Conservation (phyloP, 805 yeast species). For the Candida orba region DNA sequence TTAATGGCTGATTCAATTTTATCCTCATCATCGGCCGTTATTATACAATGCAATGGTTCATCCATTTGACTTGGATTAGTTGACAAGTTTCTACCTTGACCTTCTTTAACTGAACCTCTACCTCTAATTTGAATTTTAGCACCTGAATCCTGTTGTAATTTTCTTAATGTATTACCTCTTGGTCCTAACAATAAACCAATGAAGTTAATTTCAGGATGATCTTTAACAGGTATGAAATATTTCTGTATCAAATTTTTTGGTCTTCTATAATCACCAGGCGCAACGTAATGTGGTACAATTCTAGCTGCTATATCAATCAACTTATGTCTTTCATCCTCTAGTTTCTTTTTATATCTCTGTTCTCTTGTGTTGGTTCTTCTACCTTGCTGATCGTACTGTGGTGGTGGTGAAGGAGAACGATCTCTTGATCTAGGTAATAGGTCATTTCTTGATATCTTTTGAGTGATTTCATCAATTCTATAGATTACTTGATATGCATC, state of each 20-base stretch:
- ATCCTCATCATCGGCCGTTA: conserved; percentile 76
- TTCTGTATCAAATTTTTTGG: conserved; percentile 75
- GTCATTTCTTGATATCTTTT: conserved; percentile 44
- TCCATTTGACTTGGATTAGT: conserved; percentile 44
- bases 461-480: conserved; percentile 75
- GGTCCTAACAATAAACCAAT: conserved; percentile 92
- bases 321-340: conserved; percentile 74
- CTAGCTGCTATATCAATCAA: conserved; percentile 71
- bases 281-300: conserved; percentile 64
- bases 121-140: conserved; percentile 91
- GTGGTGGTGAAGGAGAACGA: conserved; percentile 86
- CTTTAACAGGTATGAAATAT: conserved; percentile 74
- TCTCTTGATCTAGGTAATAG: conserved; percentile 38
- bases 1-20: conserved; percentile 69
- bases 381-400: conserved; percentile 78
- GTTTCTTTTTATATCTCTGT: conserved; percentile 46
- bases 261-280: conserved; percentile 71
- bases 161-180: conserved; percentile 82
- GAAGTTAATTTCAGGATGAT: conserved; percentile 87
- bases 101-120: conserved; percentile 92
- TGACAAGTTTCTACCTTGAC: conserved; percentile 45
- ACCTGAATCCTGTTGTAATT: conserved; percentile 77
- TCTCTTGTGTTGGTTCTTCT: conserved; percentile 83
- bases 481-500: conserved; percentile 63
- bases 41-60: conserved; percentile 84